These are phyloP conservation scores for Colletotrichum cordylinicola DNA, from an alignment of 2,329 filamentous ascomycete species.

Conservation along the genomic window DNA sequence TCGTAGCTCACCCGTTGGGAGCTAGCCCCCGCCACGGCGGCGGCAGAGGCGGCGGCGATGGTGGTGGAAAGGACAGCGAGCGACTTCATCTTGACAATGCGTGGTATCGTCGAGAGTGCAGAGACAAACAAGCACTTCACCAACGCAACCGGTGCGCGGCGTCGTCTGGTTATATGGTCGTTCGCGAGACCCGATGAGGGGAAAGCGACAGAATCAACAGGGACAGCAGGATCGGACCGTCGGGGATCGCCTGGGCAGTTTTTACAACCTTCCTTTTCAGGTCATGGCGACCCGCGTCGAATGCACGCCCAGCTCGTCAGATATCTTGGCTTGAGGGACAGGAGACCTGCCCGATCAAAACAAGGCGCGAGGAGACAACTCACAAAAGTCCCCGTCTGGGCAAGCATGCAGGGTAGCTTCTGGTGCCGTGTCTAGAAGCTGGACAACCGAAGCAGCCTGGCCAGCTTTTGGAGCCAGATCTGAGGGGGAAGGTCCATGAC, in stretches of 20 bases:
- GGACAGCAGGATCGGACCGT: neutral
- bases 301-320: neutral
- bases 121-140: neutral
- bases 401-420: neutral
- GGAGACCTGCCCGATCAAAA: constrained; percentile 15
- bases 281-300: constrained; percentile 1
- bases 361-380: neutral
- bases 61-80: constrained; percentile 9
- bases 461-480: neutral
- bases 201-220: neutral
- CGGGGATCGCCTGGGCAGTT: neutral
- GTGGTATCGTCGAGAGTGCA: neutral
- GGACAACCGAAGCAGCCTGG: neutral
- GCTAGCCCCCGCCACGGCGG: constrained; percentile 1
- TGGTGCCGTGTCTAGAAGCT: neutral
- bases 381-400: constrained; percentile 6
- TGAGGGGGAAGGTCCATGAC: neutral
- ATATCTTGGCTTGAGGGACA: neutral
- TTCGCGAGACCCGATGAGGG: neutral
- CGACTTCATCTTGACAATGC: constrained; percentile 14
- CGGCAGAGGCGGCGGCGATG: constrained; percentile 11
- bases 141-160: neutral
- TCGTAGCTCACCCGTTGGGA: constrained; percentile 40
- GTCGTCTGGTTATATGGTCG: neutral
- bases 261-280: constrained; percentile 15